Percentiles rank a stretch among this genome's conserved stretches.
Evolutionary conservation across 768 basidiomycete species (phyloP).

Genomic region (Suillus alpinus): DNA sequence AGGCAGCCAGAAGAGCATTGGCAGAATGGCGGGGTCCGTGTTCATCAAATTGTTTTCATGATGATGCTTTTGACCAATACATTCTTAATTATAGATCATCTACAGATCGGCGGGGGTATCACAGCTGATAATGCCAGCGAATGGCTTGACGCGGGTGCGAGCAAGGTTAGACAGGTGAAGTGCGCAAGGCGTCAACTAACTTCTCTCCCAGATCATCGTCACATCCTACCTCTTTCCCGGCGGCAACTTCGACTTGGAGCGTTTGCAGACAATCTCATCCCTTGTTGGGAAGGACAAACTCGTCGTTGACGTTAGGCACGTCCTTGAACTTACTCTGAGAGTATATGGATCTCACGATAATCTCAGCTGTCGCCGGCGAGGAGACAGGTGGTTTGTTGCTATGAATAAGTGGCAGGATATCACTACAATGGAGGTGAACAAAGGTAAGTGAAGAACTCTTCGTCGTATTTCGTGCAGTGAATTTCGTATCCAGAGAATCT

Average conservation of each 20-base stretch:
- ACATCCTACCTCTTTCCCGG: conserved; percentile 92
- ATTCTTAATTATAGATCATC: conserved; percentile 45
- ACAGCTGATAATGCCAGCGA: conserved; percentile 71
- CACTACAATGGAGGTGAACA: conserved; percentile 88
- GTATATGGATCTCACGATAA: background rate
- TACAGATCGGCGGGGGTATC: conserved; percentile 96
- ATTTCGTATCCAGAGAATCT: conserved; percentile 56
- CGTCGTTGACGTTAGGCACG: conserved; percentile 92
- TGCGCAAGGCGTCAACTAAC: conserved; percentile 5
- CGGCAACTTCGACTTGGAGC: conserved; percentile 73
- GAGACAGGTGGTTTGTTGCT: conserved; percentile 83
- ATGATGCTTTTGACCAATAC: conserved; percentile 5
- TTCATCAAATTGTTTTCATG: conserved; percentile 8
- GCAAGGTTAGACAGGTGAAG: conserved; percentile 56
- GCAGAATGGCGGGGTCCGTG: conserved; percentile 74
- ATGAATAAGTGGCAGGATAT: conserved; percentile 99
- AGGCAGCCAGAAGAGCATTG: conserved; percentile 83
- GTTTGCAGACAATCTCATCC: conserved; percentile 59
- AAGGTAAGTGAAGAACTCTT: conserved; percentile 46
- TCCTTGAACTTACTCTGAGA: background rate
- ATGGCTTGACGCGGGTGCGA: conserved; percentile 89
- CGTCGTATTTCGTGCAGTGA: background rate
- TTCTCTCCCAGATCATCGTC: conserved; percentile 79
- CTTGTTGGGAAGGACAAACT: conserved; percentile 80
- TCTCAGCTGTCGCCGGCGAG: conserved; percentile 76